These are phyloP conservation scores for Phytophthora parvispora DNA, from an alignment of 352 stramenopile genomes.

Conservation along the genomic window DNA sequence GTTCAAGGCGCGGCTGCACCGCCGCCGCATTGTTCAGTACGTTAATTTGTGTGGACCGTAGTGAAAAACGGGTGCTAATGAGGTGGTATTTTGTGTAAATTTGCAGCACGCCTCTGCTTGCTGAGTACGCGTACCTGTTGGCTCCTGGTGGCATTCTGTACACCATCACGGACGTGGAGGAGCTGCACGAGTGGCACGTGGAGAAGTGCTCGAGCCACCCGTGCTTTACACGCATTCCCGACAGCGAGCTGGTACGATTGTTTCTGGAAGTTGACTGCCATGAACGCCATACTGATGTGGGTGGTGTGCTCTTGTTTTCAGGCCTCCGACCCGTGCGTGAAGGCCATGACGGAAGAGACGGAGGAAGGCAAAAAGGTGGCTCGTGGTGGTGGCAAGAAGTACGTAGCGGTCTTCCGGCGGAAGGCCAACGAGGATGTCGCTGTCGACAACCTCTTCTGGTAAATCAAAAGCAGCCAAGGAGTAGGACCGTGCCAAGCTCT, in stretches of 20 bases:
- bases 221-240: conserved; percentile 92
- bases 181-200: conserved; percentile 98
- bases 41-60: conserved; percentile 10
- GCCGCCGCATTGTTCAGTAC: conserved; percentile 93
- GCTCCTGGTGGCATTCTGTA: conserved; percentile 95
- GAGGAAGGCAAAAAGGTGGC: conserved; percentile 99
- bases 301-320: conserved; percentile 18
- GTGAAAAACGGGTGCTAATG: conserved; percentile 1
- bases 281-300: too few species aligned
- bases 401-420: conserved; percentile 85
- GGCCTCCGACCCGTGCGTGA: conserved; percentile 93
- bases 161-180: conserved; percentile 99
- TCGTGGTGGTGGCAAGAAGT: conserved; percentile 92
- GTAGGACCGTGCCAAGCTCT: conserved; percentile 2
- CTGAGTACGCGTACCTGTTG: conserved; percentile 98
- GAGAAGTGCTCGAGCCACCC: conserved; percentile 95
- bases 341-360: conserved; percentile 97
- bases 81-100: neutral
- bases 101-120: conserved; percentile 91
- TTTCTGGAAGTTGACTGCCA: neutral
- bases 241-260: conserved; percentile 83
- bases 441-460: conserved; percentile 80
- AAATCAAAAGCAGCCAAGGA: conserved; percentile 10
- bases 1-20: conserved; percentile 99
- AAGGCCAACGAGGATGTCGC: conserved; percentile 68